A percentile compares a stretch with the other conserved stretches of the same genome.
phyloP scores from a whole-genome alignment of 306 rosid genomes.

The Cyamopsis tetragonoloba region DNA sequence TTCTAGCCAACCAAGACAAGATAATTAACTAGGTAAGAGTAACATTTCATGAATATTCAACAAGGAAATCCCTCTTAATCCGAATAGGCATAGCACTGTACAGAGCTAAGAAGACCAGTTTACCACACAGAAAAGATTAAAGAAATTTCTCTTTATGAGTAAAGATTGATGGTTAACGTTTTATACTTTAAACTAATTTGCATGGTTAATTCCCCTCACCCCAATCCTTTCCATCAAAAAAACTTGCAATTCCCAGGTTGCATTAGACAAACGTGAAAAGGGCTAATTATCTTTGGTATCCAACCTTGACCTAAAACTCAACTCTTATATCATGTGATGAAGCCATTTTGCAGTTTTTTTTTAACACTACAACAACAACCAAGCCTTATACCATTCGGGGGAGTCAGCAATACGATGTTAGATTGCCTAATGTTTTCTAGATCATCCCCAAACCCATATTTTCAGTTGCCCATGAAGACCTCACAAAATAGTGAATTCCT shows the following conservation, averaged over 20 bases:
- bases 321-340: background rate
- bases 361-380: background rate
- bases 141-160: too few relatives aligned
- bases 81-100: background rate
- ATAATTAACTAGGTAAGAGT: background rate
- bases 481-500: background rate
- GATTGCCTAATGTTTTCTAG: background rate
- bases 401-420: too few relatives aligned
- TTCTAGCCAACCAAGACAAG: background rate
- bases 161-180: too few relatives aligned
- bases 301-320: background rate
- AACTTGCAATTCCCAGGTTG: background rate
- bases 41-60: background rate
- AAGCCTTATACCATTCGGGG: background rate
- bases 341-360: background rate
- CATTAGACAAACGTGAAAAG: background rate
- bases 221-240: background rate
- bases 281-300: background rate
- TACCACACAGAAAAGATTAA: background rate
- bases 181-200: background rate
- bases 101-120: background rate
- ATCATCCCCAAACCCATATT: background rate
- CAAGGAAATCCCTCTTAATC: constrained; percentile 11
- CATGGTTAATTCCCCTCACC: background rate
- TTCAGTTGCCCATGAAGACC: background rate